Conservation (phyloP, 2,329 filamentous ascomycete species). For the Cladosporium cucumerinum region DNA sequence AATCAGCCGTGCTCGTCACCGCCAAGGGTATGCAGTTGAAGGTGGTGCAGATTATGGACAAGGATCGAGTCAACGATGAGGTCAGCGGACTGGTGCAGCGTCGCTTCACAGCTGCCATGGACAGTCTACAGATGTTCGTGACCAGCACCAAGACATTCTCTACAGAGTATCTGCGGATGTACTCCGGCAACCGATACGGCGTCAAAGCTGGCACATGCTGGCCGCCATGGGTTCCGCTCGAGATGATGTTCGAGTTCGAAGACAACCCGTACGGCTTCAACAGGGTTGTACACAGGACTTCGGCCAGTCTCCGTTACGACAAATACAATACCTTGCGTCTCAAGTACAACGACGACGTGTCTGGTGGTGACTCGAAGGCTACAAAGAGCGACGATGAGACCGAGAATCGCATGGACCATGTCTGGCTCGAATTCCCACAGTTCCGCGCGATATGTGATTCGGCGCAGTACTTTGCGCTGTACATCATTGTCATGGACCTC, state of each 20-base stretch:
- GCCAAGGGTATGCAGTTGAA: slow-evolving; percentile 98
- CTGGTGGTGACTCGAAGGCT: slow-evolving; percentile 53
- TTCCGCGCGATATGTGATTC: slow-evolving; percentile 95
- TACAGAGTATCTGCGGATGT: slow-evolving; percentile 81
- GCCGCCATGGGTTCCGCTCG: slow-evolving; percentile 97
- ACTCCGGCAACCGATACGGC: slow-evolving; percentile 91
- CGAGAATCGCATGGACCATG: slow-evolving; percentile 80
- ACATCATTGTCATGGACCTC: slow-evolving; percentile 94
- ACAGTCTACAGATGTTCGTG: slow-evolving; percentile 97
- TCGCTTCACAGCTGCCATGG: slow-evolving; percentile 91
- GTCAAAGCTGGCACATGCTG: slow-evolving; percentile 79
- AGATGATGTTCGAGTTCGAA: slow-evolving; percentile 97
- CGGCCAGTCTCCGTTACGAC: slow-evolving; percentile 88
- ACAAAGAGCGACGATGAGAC: slow-evolving; percentile 42
- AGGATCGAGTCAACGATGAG: slow-evolving; percentile 82
- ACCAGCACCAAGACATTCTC: slow-evolving; percentile 89
- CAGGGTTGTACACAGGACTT: slow-evolving; percentile 93
- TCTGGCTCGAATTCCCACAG: slow-evolving; percentile 95
- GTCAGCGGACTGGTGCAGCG: slow-evolving; percentile 94
- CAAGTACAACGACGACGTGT: slow-evolving; percentile 95
- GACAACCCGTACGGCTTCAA: slow-evolving; percentile 96
- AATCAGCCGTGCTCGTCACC: slow-evolving; percentile 92
- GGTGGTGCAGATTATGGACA: slow-evolving; percentile 97
- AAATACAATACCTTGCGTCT: slow-evolving; percentile 96
- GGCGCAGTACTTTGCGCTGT: slow-evolving; percentile 94